phyloP scores from a whole-genome alignment of 2,329 filamentous ascomycete species.

The Pseudocercospora fijiensis region DNA sequence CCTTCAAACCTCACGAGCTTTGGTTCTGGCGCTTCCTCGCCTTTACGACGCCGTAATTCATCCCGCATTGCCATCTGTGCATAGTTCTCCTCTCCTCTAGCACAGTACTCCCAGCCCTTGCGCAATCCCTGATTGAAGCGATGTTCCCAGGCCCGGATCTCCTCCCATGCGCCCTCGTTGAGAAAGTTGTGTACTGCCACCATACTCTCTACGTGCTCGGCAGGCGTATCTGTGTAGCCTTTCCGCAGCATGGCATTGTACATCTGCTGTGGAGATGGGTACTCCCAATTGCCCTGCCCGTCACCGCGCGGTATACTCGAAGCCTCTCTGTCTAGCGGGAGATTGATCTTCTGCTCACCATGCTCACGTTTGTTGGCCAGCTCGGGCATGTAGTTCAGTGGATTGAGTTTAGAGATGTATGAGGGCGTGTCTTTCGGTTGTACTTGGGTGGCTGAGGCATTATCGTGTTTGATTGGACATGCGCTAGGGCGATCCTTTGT shows the following conservation, averaged over 20 bases:
- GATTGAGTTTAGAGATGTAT: constrained; percentile 66
- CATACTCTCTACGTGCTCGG: constrained; percentile 93
- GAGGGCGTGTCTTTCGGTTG: constrained; percentile 43
- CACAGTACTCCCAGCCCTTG: constrained; percentile 38
- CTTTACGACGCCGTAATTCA: constrained; percentile 24
- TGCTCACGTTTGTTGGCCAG: constrained; percentile 74
- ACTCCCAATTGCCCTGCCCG: constrained; percentile 82
- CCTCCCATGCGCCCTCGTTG: constrained; percentile 94
- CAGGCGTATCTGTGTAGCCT: constrained; percentile 90
- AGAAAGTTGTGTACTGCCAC: constrained; percentile 97
- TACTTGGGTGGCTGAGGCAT: constrained; percentile 45
- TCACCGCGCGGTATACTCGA: constrained; percentile 90
- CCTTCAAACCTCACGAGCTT: constrained; percentile 85
- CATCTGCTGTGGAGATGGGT: constrained; percentile 98
- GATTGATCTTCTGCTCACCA: constrained; percentile 66
- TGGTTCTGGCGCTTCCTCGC: constrained; percentile 56
- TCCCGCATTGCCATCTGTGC: constrained; percentile 29
- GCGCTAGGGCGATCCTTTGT: constrained; percentile 45
- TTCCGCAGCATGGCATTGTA: constrained; percentile 97
- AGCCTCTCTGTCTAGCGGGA: constrained; percentile 77
- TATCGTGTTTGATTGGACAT: constrained; percentile 51
- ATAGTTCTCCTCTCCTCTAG: constrained; percentile 38
- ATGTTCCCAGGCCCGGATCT: constrained; percentile 91
- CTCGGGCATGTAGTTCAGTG: constrained; percentile 93
- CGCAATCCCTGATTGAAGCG: constrained; percentile 76